Percentiles rank a stretch among this genome's conserved stretches.
Conservation (phyloP, 805 yeast genomes). For the Torulaspora indica region DNA sequence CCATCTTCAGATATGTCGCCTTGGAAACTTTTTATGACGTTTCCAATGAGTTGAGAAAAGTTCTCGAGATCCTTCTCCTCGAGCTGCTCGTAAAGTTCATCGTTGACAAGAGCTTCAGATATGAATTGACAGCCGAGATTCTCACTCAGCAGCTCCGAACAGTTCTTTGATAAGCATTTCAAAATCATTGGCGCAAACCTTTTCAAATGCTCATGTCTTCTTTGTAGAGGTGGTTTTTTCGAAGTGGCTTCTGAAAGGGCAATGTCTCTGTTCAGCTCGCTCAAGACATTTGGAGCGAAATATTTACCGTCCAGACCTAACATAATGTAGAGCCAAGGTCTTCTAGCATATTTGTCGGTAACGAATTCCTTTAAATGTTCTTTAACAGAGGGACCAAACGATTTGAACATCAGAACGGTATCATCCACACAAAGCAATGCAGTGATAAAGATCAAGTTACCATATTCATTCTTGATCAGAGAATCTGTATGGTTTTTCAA, state of each 20-base stretch:
- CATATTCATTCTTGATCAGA: constrained; percentile 78
- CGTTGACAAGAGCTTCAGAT: constrained; percentile 65
- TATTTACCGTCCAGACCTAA: constrained; percentile 76
- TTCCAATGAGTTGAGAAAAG: constrained; percentile 49
- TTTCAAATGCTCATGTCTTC: constrained; percentile 64
- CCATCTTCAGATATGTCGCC: constrained; percentile 64
- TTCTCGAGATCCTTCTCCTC: constrained; percentile 33
- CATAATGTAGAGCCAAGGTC: constrained; percentile 80
- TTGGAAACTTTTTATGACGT: constrained; percentile 53
- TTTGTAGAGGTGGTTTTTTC: constrained; percentile 74
- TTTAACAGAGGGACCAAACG: constrained; percentile 47
- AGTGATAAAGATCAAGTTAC: constrained; percentile 74
- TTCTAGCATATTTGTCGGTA: constrained; percentile 72
- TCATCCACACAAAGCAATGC: constrained; percentile 87
- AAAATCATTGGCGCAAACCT: constrained; percentile 64
- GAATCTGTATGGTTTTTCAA: constrained; percentile 73
- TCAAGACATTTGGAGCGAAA: constrained; percentile 66
- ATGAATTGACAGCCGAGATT: constrained; percentile 81
- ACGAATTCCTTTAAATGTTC: constrained; percentile 57
- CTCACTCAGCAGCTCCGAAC: constrained; percentile 53
- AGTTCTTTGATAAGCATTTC: constrained; percentile 46
- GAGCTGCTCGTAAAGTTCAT: constrained; percentile 41
- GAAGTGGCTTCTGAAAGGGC: constrained; percentile 64
- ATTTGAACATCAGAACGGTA: constrained; percentile 73
- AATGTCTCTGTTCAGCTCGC: constrained; percentile 56